Percentiles rank a stretch among this genome's conserved stretches.
Evolutionary conservation across 257 asterid species (phyloP).

Genomic region (Gentiana straminea): DNA sequence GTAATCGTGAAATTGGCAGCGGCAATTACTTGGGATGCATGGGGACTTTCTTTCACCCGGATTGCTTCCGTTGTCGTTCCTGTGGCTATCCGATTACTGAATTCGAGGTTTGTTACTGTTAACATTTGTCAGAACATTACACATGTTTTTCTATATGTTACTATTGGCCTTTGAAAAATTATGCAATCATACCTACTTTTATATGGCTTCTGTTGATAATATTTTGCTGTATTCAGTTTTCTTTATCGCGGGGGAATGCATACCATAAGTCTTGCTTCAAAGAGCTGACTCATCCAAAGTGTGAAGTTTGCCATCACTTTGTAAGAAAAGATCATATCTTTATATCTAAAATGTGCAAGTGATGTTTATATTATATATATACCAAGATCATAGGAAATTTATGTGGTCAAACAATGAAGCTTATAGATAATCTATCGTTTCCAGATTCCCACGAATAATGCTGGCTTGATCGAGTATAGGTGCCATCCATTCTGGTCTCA

Average conservation of each 20-base stretch:
- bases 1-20: slow-evolving; percentile 65
- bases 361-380: too few species aligned
- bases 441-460: slow-evolving; percentile 79
- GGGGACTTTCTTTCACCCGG: slow-evolving; percentile 82
- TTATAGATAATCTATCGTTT: not conserved
- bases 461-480: slow-evolving; percentile 93
- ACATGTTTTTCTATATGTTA: not conserved
- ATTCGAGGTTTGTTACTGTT: slow-evolving; percentile 47
- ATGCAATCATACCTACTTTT: slow-evolving; percentile 3
- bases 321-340: slow-evolving; percentile 28
- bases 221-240: slow-evolving; percentile 67
- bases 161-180: not conserved
- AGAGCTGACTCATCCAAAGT: slow-evolving; percentile 89
- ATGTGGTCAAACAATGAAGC: too few species aligned
- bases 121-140: not conserved
- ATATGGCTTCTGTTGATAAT: slow-evolving; percentile 30
- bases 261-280: slow-evolving; percentile 93
- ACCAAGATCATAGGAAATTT: too few species aligned
- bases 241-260: slow-evolving; percentile 67
- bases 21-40: slow-evolving; percentile 92
- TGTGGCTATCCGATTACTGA: slow-evolving; percentile 78
- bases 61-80: slow-evolving; percentile 75
- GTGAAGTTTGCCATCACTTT: slow-evolving; percentile 92
- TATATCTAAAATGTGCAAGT: too few species aligned
- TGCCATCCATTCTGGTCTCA: slow-evolving; percentile 98